Evolutionary conservation across 306 rosid species (phyloP), one percentile per base, ranked within the genome.

Genomic region (Quercus engelmannii): DNA sequence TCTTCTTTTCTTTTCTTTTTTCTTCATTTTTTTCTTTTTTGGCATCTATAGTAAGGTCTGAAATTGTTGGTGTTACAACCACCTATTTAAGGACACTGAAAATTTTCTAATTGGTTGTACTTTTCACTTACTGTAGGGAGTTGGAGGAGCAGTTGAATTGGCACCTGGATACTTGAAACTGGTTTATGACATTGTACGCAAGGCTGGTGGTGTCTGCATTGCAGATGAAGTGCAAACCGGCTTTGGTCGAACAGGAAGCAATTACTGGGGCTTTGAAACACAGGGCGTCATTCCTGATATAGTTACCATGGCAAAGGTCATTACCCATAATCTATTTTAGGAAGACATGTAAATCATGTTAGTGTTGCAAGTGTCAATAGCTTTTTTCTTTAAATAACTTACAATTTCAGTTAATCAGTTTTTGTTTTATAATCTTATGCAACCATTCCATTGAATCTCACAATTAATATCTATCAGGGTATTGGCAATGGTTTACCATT

Each of bases 211-310:
- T 80, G 89, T 94, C 87, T 89, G 97, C 87, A 94, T 94, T 70
- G 98, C 98, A 2, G 98, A 92, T 87, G 98, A 94, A 83, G 98
- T 94, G n/a, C 98, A 94, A 83, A 94, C 97, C 33, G 98, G 96
- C 28, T 94, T 94, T 83, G 97, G 98, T 25, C 98, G 94, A 58
- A 92, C 92, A 4, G 98, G 96, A 82, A 90, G 94, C 87, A 93
- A 94, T 74, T 94, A 91, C 46, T 94, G 98, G 98, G 98, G 97
- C 71, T 94, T 94, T 65, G 89, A 92, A 79, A 94, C 97, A 15
- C 98, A 94, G 83, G 97, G 87, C 55, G 97, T 94, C 83, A 75
- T 84, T 85, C 98, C 98, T 76, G 97, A 94, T 76, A 94, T 94
- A 74, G 97, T 92, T 54, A 94, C 98, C 71, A 94, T 94, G 98